Conservation (phyloP, 768 basidiomycete genomes). For the Russula griseocarnosa region DNA sequence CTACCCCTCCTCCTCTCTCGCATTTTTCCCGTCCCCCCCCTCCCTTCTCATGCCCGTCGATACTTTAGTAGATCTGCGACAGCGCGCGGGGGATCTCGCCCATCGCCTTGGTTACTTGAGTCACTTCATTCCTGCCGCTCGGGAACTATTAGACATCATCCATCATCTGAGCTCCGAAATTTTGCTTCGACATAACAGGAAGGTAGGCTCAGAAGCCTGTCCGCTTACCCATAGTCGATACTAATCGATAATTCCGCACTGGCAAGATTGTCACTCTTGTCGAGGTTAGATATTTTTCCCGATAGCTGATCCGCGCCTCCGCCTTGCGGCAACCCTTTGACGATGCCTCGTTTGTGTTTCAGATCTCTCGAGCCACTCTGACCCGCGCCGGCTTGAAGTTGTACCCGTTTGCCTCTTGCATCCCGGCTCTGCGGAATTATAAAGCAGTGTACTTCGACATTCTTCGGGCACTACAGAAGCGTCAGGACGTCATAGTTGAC, state of each 20-base stretch:
- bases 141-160: constrained; percentile 26
- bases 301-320: constrained; percentile 6
- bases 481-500: constrained; percentile 21
- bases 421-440: constrained; percentile 19
- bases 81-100: constrained; percentile 26
- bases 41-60: constrained; percentile 16
- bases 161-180: constrained; percentile 23
- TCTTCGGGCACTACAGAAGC: constrained; percentile 24
- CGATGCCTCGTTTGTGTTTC: constrained; percentile 16
- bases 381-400: constrained; percentile 26
- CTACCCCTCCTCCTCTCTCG: constrained; percentile 6
- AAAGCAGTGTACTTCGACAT: constrained; percentile 28
- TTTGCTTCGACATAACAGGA: constrained; percentile 24
- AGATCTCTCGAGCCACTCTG: constrained; percentile 28
- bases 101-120: constrained; percentile 21
- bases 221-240: neutral
- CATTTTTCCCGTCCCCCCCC: neutral
- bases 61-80: constrained; percentile 28
- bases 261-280: constrained; percentile 28
- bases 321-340: constrained; percentile 12
- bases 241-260: constrained; percentile 13
- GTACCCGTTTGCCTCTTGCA: constrained; percentile 25
- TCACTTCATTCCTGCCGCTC: constrained; percentile 26
- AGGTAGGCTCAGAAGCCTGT: constrained; percentile 21
- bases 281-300: constrained; percentile 25